Base-by-base conservation (phyloP, 805 yeast species). In the Metschnikowia sp. region DNA sequence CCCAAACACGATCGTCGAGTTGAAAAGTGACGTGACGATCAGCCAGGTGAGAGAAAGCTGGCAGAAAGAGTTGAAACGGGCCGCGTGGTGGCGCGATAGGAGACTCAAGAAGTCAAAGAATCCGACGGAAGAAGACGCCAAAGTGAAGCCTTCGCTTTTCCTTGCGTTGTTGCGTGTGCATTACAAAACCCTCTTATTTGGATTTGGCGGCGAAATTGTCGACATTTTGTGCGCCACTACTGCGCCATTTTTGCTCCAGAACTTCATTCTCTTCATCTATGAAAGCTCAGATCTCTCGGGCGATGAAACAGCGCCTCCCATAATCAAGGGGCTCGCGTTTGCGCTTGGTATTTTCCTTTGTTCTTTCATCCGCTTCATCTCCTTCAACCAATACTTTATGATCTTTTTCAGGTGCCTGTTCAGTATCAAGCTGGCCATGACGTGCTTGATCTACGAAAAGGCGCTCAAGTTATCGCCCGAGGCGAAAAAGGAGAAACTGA, bases 251-350 rank as follows among this genome's bases (percentile, higher is more conserved):
- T 49, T 68, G 22, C 60, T 68, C 37, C 63, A 60, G 49, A 48
- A 50, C 30, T 62, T 68, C 42, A 64, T 69, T 32, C 44, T 57
- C 26, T 66, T 57, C 55, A 63, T 66, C 44, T 44, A 56, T 18
- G 50, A 47, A 8, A 22, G 28, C 40, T 52, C 47, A 30, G 53
- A 46, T 15, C 44, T 47, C n/a, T 28, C 54, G 5, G 40, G 26
- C 13, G 50, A 37, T 32, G 36, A 33, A 26, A 29, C 40, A 11
- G 45, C 44, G 36, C 56, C 58, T 11, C 58, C 58, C 1, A 29
- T 53, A 49, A 83, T 92, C 64, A 60, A 80, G 65, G 91, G 90
- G 41, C 73, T 94, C 40, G 97, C 92, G 65, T 75, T 88, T 60
- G 82, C 90, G 51, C 84, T 84, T 66, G 95, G 96, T 63, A 91